Percentiles rank a stretch among this genome's conserved stretches.
phyloP scores from a whole-genome alignment of 495 filamentous ascomycete genomes.

The Tricharina praecox region DNA sequence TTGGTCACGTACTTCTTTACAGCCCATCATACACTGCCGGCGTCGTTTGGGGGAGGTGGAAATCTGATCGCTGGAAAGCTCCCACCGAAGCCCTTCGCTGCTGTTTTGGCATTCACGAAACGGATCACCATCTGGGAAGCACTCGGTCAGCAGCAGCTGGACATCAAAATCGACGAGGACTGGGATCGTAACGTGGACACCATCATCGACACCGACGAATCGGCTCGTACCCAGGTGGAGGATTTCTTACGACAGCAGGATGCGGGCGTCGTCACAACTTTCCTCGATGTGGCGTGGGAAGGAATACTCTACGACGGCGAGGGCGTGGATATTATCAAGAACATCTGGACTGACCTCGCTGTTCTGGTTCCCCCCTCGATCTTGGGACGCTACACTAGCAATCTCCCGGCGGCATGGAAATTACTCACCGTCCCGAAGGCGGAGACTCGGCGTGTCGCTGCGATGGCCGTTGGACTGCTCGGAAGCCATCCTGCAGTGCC shows the following conservation, averaged over 20 bases:
- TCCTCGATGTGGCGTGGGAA: slow-evolving; percentile 40
- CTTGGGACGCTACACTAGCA: not conserved
- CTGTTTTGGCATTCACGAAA: slow-evolving; percentile 52
- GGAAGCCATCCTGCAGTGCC: slow-evolving; percentile 43
- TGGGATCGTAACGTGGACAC: slow-evolving; percentile 72
- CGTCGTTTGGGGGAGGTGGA: not conserved
- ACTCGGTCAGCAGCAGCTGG: slow-evolving; percentile 35
- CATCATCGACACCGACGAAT: slow-evolving; percentile 45
- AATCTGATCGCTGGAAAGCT: slow-evolving; percentile 1
- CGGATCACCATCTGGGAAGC: slow-evolving; percentile 59
- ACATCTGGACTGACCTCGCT: slow-evolving; percentile 20
- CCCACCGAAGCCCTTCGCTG: slow-evolving; percentile 36
- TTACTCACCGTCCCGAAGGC: slow-evolving; percentile 11
- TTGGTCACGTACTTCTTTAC: slow-evolving; percentile 27
- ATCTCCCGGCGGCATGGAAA: not conserved
- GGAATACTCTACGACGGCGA: slow-evolving; percentile 38
- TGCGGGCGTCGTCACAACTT: slow-evolving; percentile 20
- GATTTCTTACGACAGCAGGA: slow-evolving; percentile 30
- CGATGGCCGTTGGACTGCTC: slow-evolving; percentile 62
- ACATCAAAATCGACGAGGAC: slow-evolving; percentile 51
- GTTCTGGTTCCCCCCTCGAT: slow-evolving; percentile 10
- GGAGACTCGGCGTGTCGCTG: slow-evolving; percentile 32
- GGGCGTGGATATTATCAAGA: slow-evolving; percentile 20
- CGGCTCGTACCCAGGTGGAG: slow-evolving; percentile 41
- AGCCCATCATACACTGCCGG: not conserved